Evolutionary conservation across 768 basidiomycete species (phyloP).

Genomic region (Roridomyces roridus): DNA sequence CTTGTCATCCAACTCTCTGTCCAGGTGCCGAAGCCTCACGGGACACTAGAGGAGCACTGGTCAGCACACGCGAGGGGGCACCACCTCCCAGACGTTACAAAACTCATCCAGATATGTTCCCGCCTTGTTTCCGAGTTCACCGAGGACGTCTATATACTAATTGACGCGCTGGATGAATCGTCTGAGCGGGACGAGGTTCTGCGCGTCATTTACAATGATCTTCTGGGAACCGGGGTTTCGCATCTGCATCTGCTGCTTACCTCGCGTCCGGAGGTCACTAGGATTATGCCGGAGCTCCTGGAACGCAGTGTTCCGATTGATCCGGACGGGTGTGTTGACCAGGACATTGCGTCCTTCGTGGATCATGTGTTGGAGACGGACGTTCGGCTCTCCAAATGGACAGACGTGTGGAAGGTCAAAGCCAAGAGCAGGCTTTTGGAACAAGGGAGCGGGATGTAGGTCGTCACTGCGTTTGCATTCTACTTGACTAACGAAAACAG

Average conservation of each 20-base stretch:
- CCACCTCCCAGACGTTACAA: neutral
- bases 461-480: too few relatives aligned
- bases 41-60: neutral
- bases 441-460: conserved; percentile 12
- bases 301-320: neutral
- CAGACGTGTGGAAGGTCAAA: neutral
- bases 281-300: conserved; percentile 2
- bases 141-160: conserved; percentile 18
- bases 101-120: too few relatives aligned
- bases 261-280: conserved; percentile 23
- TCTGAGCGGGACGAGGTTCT: conserved; percentile 16
- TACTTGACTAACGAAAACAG: conserved; percentile 11
- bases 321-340: neutral
- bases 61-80: neutral
- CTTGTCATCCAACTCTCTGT: conserved; percentile 26
- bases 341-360: conserved; percentile 9
- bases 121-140: conserved; percentile 4
- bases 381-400: too few relatives aligned
- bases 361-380: neutral
- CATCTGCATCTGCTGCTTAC: conserved; percentile 16
- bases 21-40: neutral
- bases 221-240: neutral
- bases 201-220: conserved; percentile 3
- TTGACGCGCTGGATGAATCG: conserved; percentile 32
- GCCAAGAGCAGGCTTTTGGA: conserved; percentile 6